Conservation (phyloP, 1,284 basidiomycete genomes). For the Fomitopsis schrenkii region DNA sequence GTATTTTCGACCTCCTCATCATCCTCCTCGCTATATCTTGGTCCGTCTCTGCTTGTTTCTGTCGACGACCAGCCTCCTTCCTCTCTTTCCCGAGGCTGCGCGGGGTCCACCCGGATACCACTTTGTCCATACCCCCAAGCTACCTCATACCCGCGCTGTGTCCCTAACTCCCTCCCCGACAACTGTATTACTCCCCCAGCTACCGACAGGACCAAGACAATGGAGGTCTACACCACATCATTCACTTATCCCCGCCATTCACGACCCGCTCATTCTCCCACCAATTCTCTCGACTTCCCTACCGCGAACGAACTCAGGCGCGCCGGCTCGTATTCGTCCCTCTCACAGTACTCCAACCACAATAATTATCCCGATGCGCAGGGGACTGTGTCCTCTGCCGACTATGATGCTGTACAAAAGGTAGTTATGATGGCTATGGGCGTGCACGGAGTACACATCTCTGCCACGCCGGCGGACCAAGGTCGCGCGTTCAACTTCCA, state of each 20-base stretch:
- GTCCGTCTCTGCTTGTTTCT: constrained; percentile 27
- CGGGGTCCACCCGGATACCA: constrained; percentile 31
- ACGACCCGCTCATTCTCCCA: constrained; percentile 58
- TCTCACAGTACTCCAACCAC: constrained; percentile 36
- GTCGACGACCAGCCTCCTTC: constrained; percentile 25
- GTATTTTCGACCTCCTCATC: constrained; percentile 25
- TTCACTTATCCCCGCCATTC: constrained; percentile 82
- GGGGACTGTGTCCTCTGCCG: constrained; percentile 36
- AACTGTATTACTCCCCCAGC: constrained; percentile 27
- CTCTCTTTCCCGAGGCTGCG: constrained; percentile 25
- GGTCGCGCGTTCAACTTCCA: constrained; percentile 84
- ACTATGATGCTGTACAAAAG: constrained; percentile 77
- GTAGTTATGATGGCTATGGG: constrained; percentile 78
- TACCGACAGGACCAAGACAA: constrained; percentile 35
- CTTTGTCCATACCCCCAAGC: constrained; percentile 34
- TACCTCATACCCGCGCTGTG: constrained; percentile 34
- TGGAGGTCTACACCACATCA: constrained; percentile 93
- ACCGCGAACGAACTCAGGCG: constrained; percentile 36
- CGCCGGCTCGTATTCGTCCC: constrained; percentile 39
- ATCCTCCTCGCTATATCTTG: constrained; percentile 13
- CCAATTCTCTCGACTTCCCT: constrained; percentile 62
- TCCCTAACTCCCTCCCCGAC: constrained; percentile 27
- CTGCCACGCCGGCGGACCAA: constrained; percentile 72
- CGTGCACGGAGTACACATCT: constrained; percentile 78
- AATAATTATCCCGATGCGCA: constrained; percentile 30